phyloP scores from a whole-genome alignment of 2,329 filamentous ascomycete species.

The Botrytis hyacinthi region DNA sequence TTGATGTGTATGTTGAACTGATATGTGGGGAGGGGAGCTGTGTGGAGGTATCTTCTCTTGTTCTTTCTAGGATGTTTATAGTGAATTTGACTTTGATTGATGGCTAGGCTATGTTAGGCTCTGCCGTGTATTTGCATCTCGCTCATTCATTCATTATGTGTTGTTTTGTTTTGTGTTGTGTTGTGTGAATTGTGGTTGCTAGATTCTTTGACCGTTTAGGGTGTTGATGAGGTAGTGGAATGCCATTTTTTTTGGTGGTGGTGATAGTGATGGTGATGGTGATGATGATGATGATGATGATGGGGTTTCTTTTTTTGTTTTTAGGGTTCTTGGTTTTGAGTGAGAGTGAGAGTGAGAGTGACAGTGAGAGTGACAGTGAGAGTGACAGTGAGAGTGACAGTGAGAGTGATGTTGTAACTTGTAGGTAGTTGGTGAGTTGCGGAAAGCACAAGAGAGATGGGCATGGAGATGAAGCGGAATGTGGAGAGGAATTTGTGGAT shows the following conservation, averaged over 20 bases:
- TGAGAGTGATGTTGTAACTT: too few species aligned
- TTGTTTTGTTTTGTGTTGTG: not conserved
- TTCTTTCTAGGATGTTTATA: not conserved
- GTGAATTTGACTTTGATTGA: not conserved
- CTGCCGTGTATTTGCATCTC: not conserved
- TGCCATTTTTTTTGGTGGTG: not conserved
- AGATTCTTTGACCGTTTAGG: not conserved
- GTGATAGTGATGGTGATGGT: not conserved
- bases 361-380: not conserved
- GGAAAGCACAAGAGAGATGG: too few species aligned
- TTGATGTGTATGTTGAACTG: not conserved
- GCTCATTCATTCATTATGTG: not conserved
- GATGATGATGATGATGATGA: not conserved
- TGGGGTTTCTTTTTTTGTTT: not conserved
- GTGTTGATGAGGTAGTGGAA: not conserved
- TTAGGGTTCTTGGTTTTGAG: not conserved
- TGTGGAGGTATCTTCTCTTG: not conserved
- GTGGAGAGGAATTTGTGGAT: too few species aligned
- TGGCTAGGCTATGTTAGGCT: not conserved
- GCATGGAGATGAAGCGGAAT: too few species aligned
- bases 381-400: not conserved
- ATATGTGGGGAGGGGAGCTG: not conserved
- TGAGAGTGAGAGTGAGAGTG: too few species aligned
- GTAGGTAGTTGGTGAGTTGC: too few species aligned
- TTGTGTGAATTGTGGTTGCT: not conserved